Evolutionary conservation across 805 yeast species (phyloP).

Genomic region (Candida pini): DNA sequence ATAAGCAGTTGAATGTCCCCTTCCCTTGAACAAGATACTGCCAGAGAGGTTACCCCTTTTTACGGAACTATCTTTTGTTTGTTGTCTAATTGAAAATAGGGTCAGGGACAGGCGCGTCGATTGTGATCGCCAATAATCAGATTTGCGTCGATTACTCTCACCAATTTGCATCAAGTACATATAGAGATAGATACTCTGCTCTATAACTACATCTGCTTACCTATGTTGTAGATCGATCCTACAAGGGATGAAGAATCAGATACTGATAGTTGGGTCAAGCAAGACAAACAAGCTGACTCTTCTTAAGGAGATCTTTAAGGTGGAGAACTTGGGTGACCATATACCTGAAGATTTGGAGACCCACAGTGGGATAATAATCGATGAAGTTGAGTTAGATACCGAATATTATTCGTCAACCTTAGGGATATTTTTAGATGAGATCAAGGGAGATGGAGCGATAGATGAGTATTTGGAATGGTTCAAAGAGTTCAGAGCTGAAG

Average conservation of each 20-base stretch:
- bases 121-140: too few relatives aligned
- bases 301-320: constrained; percentile 16
- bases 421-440: constrained; percentile 26
- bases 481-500: constrained; percentile 32
- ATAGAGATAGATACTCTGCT: too few relatives aligned
- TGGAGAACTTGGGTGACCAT: constrained; percentile 21
- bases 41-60: too few relatives aligned
- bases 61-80: too few relatives aligned
- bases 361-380: constrained; percentile 23
- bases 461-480: constrained; percentile 27
- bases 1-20: constrained; percentile 10
- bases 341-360: constrained; percentile 5
- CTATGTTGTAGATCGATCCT: too few relatives aligned
- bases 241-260: constrained; percentile 31
- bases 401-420: constrained; percentile 25
- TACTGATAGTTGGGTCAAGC: constrained; percentile 41
- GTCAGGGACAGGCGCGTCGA: too few relatives aligned
- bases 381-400: constrained; percentile 17
- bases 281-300: constrained; percentile 33
- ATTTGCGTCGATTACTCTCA: too few relatives aligned
- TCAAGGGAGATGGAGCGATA: constrained; percentile 26
- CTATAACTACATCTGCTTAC: too few relatives aligned
- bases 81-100: too few relatives aligned
- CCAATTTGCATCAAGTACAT: too few relatives aligned
- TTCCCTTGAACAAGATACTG: too few relatives aligned